Base-by-base conservation (phyloP, 257 asterid genomes). In the Haberlea rhodopensis region DNA sequence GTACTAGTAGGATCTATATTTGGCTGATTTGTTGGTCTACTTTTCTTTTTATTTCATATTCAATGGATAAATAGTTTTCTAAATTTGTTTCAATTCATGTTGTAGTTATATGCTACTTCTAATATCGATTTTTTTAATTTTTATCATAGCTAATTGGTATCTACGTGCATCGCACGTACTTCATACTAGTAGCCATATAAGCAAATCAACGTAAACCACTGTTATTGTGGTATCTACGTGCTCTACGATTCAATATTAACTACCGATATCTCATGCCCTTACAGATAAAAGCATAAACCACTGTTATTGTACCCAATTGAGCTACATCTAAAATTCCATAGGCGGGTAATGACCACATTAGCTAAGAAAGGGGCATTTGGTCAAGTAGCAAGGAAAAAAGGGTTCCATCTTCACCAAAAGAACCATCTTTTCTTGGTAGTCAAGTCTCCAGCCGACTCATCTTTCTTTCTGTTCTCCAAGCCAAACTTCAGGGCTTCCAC, bases 401-500 rank as follows among this genome's bases (percentile, higher is more conserved):
- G 9, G 18, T 46, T 59, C 31, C 56, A 16, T 40, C 37, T 73
- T 80, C 78, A 88, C 94, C 91, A 86, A 68, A 83, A 84, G 82
- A 86, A 79, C 95, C 96, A 88, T 72, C 76, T 80, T 74, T 67
- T 88, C 65, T 75, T 88, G 76, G 80, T 23, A 53, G 70, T 63
- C 2, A 62, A 13, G 53, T 63, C 75, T 64, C 37, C 77, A 67
- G 60, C 71, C 1, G 77, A 28, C 59, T 77, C 87, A n/a, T 78
- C 89, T 54, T 67, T 80, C 63, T 70, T 80, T 46, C 94, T 73
- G 68, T 62, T 83, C 29, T 88, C 91, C 75, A 88, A 78, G 75
- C 97, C 97, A 66, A 77, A 82, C 80, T 88, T 83, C 75, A 91
- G 80, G 18, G 94, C 80, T 29, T 86, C 96, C 25, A 88, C 63